phyloP scores from a whole-genome alignment of 2,329 filamentous ascomycete species.

The Neoscytalidium dimidiatum region DNA sequence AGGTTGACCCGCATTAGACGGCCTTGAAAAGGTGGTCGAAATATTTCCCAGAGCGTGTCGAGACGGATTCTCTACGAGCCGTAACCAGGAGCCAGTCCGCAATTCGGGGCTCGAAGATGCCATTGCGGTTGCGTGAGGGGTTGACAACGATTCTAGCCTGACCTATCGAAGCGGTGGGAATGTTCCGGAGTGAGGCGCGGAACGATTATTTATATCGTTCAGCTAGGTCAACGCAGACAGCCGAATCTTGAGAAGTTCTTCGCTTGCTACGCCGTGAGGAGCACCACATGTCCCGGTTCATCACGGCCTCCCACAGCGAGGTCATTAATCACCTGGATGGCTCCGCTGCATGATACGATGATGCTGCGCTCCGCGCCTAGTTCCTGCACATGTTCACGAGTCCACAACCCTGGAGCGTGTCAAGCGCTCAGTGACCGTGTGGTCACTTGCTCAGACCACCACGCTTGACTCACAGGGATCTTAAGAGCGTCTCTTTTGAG shows the following conservation, averaged over 20 bases:
- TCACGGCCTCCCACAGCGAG: neutral
- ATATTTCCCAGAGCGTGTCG: neutral
- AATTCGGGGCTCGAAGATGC: neutral
- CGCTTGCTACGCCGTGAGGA: neutral
- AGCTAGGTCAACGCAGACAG: neutral
- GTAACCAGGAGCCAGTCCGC: neutral
- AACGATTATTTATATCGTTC: neutral
- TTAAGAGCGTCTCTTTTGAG: neutral
- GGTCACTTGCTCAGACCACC: slow-evolving; percentile 9
- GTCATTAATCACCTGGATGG: neutral
- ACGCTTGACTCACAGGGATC: neutral
- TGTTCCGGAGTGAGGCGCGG: neutral
- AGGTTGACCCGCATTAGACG: neutral
- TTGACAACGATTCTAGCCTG: no score
- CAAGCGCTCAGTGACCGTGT: neutral
- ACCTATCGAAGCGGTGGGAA: neutral
- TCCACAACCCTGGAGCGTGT: neutral
- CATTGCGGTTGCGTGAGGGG: neutral
- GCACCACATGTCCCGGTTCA: neutral
- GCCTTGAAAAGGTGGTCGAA: neutral
- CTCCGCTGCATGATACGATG: neutral
- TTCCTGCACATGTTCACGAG: slow-evolving; percentile 11
- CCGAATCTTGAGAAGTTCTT: neutral
- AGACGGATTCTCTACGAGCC: neutral
- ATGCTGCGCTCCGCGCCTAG: neutral